Evolutionary conservation across 768 basidiomycete genomes (phyloP), one percentile per base, ranked within the genome.

Genomic region (Hydnomerulius pinastri): DNA sequence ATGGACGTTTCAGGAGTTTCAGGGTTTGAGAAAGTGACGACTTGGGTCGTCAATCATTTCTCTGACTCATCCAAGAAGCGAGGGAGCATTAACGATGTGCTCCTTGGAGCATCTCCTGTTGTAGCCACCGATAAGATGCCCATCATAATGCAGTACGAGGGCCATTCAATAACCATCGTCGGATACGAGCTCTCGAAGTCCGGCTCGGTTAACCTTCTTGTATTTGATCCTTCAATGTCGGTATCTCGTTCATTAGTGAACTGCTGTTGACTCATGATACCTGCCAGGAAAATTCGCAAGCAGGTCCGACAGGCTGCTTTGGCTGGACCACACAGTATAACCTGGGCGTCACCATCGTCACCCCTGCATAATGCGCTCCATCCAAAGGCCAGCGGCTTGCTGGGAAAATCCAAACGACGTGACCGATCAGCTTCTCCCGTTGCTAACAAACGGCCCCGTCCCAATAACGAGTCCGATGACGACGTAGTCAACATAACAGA

Each of bases 81-180:
- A 3, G 61, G 61, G 29, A 76, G 76, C 25, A 66, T 82, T 32
- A 77, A 82, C 43, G 79, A 86, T 37, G 75, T 73, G 12, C 71
- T 90, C 50, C 74, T 73, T 37, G 69, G 67, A 1, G 76, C 77
- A 2, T 71, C 75, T 0, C 75, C 84, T 4, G 75, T 94, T 7
- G 57, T 74, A 9, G 64, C 74, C 23, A 86, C 88, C 0, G 67
- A 80, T 18, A 82, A 78, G 58, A 85, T 92, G 80, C 93, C 93
- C 8, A 62, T 97, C 25, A 85, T 96, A 36, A 72, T 96, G 43
- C 86, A 96, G 72, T 84, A 90, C 60, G 65, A 77, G 6, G 91
- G 92, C 0, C 93, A 97, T 70, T 97, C 93, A n/a, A 71, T 88
- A 21, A 86, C 87, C 4, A 82, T 97, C 11, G 77, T 97, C 3